Base-by-base conservation (phyloP, 169 alveolate genomes). In the Cryptosporidium canis region DNA sequence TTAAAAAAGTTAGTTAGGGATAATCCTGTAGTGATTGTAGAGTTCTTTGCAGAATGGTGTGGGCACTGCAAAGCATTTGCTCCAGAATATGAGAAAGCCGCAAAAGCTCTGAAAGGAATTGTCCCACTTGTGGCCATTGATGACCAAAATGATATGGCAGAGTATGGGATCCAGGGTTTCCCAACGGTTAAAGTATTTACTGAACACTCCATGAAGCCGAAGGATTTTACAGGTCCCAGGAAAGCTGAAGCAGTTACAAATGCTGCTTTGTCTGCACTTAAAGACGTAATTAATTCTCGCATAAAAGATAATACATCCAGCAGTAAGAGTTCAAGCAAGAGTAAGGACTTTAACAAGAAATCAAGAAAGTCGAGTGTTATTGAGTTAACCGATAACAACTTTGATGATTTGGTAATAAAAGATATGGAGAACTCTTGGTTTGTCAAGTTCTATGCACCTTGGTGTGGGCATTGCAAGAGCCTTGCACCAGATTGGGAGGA, bases 391-490 rank as follows among this genome's bases (percentile, higher is more conserved):
- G 94, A 92, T 67, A 21, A 47, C 16, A 92, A 94, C 58, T 93
- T 94, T 68, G 90, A 93, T 65, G 70, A 65, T 51, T 37, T 55
- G 51, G 96, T 94, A 8, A 77, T 91, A 29, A 85, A 93, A 39
- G 94, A 94, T 90, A 90, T 70, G 8, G 93, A 93, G 65, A 93
- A 85, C 31, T 91, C 92, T 43, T 90, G 95, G 95, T 90, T 94
- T 71, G 92, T 94, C 12, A 93, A 94, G 94, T 96, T 96, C 93
- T 97, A 94, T 72, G 98, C 99, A 16, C 98, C 99, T 48, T 97
- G 99, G 99, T 98, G 99, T 90, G 99, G 98, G 9, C 99, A 97
- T 90, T 97, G 99, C 92, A 96, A 96, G 90, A 94, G 95, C 16
- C 93, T 98, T 45, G 96, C 96, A 67, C 99, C 99, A 37, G 99